phyloP scores from a whole-genome alignment of 2,329 filamentous ascomycete genomes.

The Fusarium tjaetaba region DNA sequence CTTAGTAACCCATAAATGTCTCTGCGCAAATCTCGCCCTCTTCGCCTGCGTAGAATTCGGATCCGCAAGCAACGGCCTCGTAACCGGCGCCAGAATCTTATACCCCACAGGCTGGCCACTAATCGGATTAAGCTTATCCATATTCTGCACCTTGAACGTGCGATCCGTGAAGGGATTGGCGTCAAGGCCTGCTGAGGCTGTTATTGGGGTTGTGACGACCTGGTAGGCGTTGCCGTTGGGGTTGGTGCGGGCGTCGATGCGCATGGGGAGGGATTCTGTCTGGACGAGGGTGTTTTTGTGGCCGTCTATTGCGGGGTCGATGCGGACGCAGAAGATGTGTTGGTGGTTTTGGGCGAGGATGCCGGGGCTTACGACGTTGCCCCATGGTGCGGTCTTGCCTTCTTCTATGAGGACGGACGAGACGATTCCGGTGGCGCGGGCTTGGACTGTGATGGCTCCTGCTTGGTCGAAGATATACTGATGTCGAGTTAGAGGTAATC shows the following conservation, averaged over 20 bases:
- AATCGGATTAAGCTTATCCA: constrained; percentile 53
- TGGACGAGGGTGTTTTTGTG: constrained; percentile 63
- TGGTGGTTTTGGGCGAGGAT: constrained; percentile 76
- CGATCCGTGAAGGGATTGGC: constrained; percentile 60
- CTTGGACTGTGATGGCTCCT: constrained; percentile 69
- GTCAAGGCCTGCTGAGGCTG: constrained; percentile 58
- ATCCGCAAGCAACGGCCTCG: constrained; percentile 54
- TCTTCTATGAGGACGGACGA: constrained; percentile 68
- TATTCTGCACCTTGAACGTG: constrained; percentile 62
- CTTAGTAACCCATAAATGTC: constrained; percentile 59
- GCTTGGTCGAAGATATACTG: constrained; percentile 67
- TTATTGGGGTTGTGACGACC: constrained; percentile 55
- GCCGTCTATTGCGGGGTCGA: constrained; percentile 73
- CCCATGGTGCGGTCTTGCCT: constrained; percentile 62
- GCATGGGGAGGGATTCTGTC: constrained; percentile 55
- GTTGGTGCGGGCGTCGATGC: constrained; percentile 54
- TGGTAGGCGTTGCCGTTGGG: constrained; percentile 59
- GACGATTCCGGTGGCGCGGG: constrained; percentile 73
- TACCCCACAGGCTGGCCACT: constrained; percentile 59
- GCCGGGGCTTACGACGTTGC: constrained; percentile 71
- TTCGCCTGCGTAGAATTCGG: constrained; percentile 52
- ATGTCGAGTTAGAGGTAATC: not conserved
- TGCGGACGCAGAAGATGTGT: constrained; percentile 72
- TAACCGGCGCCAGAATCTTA: constrained; percentile 55
- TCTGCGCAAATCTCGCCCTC: constrained; percentile 55